Evolutionary conservation across 2,329 filamentous ascomycete species (phyloP).

Genomic region (Juglanconis sp.): DNA sequence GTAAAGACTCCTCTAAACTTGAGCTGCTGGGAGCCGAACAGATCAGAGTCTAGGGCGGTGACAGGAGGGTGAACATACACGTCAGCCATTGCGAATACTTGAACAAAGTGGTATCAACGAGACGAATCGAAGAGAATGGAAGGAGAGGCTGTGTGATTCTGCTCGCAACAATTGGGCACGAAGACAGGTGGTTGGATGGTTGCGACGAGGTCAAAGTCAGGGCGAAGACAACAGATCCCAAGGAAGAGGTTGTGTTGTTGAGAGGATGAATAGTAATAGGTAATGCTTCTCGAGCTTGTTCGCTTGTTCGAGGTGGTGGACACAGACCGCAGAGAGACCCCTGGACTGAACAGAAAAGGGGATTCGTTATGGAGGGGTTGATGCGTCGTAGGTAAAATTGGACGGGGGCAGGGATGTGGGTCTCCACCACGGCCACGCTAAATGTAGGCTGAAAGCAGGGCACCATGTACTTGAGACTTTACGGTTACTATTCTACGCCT

Average conservation of each 20-base stretch:
- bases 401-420: conserved; percentile 14
- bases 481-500: neutral
- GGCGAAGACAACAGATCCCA: conserved; percentile 6
- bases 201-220: conserved; percentile 3
- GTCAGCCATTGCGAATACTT: conserved; percentile 26
- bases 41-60: neutral
- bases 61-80: conserved; percentile 20
- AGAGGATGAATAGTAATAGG: conserved; percentile 4
- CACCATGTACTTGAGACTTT: conserved; percentile 9
- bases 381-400: conserved; percentile 11
- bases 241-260: neutral
- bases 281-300: conserved; percentile 3
- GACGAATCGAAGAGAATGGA: neutral
- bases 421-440: conserved; percentile 5
- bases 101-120: conserved; percentile 5
- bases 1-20: neutral
- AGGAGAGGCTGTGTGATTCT: conserved; percentile 9
- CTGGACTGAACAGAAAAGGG: too few species aligned
- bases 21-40: neutral
- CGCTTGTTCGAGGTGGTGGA: neutral
- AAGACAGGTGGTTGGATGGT: neutral
- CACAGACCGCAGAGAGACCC: too few species aligned
- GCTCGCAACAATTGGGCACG: conserved; percentile 10
- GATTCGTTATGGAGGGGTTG: neutral
- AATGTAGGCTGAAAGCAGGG: neutral